Evolutionary conservation across 2,329 filamentous ascomycete species (phyloP).

Genomic region (Diaporthe destruens): DNA sequence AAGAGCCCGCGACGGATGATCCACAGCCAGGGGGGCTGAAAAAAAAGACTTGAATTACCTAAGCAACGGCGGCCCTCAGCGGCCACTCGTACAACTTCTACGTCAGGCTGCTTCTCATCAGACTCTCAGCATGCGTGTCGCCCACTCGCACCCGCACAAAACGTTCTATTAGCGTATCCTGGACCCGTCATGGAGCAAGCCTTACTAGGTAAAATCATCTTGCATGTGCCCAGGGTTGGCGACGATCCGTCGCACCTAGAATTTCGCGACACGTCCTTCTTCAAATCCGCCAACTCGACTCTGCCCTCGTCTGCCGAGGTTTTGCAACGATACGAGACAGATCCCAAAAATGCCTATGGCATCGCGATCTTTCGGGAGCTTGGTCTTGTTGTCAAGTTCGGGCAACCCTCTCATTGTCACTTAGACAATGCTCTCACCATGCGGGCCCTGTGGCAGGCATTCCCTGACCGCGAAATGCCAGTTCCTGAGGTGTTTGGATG

Average conservation of each 20-base stretch:
- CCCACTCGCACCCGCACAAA: not conserved
- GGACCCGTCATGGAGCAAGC: not conserved
- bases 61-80: too few relatives aligned
- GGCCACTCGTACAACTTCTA: not conserved
- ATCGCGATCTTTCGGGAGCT: slow-evolving; percentile 1
- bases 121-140: not conserved
- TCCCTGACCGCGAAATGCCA: not conserved
- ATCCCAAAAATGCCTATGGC: not conserved
- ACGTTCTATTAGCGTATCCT: not conserved
- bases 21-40: too few relatives aligned
- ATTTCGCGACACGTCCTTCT: slow-evolving; percentile 11
- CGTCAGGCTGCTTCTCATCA: slow-evolving; percentile 4
- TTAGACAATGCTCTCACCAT: slow-evolving; percentile 10
- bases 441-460: not conserved
- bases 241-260: slow-evolving; percentile 10
- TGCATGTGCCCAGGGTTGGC: not conserved
- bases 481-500: slow-evolving; percentile 2
- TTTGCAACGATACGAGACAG: not conserved
- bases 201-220: not conserved
- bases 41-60: too few relatives aligned
- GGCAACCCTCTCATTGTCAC: not conserved
- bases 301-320: not conserved
- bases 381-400: slow-evolving; percentile 5
- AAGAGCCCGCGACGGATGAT: too few relatives aligned
- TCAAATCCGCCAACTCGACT: slow-evolving; percentile 1